Conservation (phyloP, 345 rosid genomes). For the Abelmoschus esculentus region DNA sequence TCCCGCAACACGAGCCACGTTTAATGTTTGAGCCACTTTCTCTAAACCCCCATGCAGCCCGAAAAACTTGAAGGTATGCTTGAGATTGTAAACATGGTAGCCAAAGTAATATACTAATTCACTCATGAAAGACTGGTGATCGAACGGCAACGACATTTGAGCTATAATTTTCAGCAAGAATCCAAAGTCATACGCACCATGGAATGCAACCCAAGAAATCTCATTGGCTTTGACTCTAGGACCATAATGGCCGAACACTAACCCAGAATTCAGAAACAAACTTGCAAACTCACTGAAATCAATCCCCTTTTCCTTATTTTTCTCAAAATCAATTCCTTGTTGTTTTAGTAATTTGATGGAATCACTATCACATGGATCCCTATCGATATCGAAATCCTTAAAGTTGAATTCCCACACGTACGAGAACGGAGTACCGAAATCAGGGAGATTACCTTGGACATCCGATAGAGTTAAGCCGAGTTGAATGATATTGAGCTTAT, state of each 20-base stretch:
- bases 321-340: slow-evolving; percentile 1
- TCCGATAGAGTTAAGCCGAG: slow-evolving; percentile 3
- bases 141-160: not conserved
- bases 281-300: not conserved
- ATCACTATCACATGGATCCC: not conserved
- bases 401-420: no score
- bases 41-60: slow-evolving; percentile 23
- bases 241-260: not conserved
- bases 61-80: not conserved
- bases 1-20: slow-evolving; percentile 21
- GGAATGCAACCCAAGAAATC: not conserved
- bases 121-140: not conserved
- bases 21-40: slow-evolving; percentile 16
- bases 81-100: not conserved
- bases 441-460: not conserved
- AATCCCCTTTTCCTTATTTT: not conserved
- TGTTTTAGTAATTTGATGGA: not conserved
- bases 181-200: not conserved
- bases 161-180: not conserved
- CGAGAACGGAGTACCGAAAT: no score
- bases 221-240: no score
- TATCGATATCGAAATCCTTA: no score
- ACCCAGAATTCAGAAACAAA: not conserved
- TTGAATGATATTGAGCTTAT: not conserved
- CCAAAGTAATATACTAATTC: not conserved